Evolutionary conservation across 345 rosid genomes (phyloP).

Genomic region (Viola odorata): DNA sequence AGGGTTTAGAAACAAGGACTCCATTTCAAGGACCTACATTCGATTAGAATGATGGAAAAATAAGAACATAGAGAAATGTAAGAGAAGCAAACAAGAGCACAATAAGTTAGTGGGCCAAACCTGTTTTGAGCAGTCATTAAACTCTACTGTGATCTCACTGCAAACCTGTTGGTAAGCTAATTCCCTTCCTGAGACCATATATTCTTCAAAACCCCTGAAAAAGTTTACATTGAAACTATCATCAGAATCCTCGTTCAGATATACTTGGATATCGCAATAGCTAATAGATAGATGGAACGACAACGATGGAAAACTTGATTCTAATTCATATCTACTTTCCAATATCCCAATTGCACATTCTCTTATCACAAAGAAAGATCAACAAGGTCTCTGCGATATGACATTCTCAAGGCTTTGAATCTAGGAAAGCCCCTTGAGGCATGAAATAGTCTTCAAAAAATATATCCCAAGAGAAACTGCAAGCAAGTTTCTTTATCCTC

Average conservation of each 20-base stretch:
- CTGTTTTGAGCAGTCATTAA: constrained; percentile 88
- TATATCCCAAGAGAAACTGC: too few relatives aligned
- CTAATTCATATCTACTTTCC: too few relatives aligned
- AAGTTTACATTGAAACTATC: neutral
- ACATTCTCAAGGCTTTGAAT: too few relatives aligned
- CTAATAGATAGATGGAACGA: too few relatives aligned
- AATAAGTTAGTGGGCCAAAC: constrained; percentile 22
- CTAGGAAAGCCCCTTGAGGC: too few relatives aligned
- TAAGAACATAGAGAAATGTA: neutral
- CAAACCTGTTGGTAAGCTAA: constrained; percentile 75
- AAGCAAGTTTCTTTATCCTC: too few relatives aligned
- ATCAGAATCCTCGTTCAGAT: too few relatives aligned
- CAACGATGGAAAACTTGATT: too few relatives aligned
- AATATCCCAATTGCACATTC: too few relatives aligned
- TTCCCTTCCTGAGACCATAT: constrained; percentile 71
- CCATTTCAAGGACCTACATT: constrained; percentile 66
- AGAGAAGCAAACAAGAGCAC: neutral
- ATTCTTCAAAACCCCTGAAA: constrained; percentile 68
- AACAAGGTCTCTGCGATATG: neutral
- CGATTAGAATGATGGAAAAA: constrained; percentile 5
- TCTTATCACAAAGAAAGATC: too few relatives aligned
- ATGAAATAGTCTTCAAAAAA: too few relatives aligned
- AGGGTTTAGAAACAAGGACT: constrained; percentile 49
- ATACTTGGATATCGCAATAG: too few relatives aligned
- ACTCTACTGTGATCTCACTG: constrained; percentile 65